phyloP scores from a whole-genome alignment of 371 early-diverging fungal species.

The Chytridium lagenaria region DNA sequence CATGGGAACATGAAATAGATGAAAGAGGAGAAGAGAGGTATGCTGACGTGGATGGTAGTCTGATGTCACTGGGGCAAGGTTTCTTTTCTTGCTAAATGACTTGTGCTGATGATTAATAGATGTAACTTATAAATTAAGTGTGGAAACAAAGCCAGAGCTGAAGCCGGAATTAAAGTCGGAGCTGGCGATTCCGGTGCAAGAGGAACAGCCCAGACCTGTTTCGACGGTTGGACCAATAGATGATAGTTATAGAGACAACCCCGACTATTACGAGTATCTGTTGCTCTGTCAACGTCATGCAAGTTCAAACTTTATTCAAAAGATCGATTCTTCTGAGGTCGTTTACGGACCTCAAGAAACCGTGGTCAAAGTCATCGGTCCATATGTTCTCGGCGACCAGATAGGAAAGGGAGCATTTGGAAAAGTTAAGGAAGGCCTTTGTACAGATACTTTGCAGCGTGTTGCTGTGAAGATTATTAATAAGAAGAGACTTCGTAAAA shows the following conservation, averaged over 20 bases:
- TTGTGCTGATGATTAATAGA: too few species aligned
- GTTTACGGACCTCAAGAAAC: constrained; percentile 49
- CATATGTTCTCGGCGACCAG: constrained; percentile 57
- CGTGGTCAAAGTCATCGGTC: constrained; percentile 55
- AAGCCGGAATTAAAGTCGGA: not conserved
- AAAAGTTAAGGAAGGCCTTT: constrained; percentile 66
- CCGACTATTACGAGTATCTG: constrained; percentile 60
- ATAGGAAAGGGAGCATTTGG: constrained; percentile 65
- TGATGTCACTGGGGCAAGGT: not conserved
- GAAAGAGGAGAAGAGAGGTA: constrained; percentile 7
- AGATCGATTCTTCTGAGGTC: constrained; percentile 55
- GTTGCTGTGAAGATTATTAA: constrained; percentile 64
- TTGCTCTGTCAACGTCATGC: constrained; percentile 55
- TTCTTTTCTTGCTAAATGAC: not conserved
- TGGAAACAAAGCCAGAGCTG: too few species aligned
- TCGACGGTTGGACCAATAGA: constrained; percentile 33
- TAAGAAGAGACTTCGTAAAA: constrained; percentile 56
- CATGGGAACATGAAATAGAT: constrained; percentile 3
- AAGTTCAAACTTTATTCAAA: constrained; percentile 56
- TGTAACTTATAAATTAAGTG: too few species aligned
- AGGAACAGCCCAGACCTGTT: not conserved
- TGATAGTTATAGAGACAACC: constrained; percentile 42
- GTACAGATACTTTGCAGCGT: constrained; percentile 57
- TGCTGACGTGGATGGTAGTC: not conserved
- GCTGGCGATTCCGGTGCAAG: not conserved